Percentiles rank a stretch among this genome's conserved stretches.
Conservation (phyloP, 2,329 filamentous ascomycete genomes). For the Curvularia sp. region DNA sequence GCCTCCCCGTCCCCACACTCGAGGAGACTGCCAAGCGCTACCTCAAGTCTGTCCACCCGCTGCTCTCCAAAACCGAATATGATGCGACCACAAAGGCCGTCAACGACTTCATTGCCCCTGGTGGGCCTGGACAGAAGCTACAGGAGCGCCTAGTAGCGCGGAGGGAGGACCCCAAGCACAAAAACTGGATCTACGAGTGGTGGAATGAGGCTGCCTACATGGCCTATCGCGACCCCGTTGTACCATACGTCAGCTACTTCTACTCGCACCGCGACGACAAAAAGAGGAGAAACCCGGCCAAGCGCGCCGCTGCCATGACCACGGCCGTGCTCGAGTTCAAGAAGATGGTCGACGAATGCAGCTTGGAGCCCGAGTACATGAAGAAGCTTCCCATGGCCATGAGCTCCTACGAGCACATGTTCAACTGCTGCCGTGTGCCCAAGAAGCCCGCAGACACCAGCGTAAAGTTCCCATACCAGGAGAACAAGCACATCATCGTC, state of each 20-base stretch:
- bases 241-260: slow-evolving; percentile 99
- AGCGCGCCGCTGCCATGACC: slow-evolving; percentile 89
- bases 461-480: slow-evolving; percentile 75
- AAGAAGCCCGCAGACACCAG: slow-evolving; percentile 82
- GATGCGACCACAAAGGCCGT: slow-evolving; percentile 82
- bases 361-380: slow-evolving; percentile 97
- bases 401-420: slow-evolving; percentile 99
- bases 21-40: slow-evolving; percentile 83
- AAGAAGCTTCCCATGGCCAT: slow-evolving; percentile 97
- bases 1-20: slow-evolving; percentile 79
- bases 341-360: slow-evolving; percentile 81
- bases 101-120: slow-evolving; percentile 86
- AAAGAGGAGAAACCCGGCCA: slow-evolving; percentile 82
- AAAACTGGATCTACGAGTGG: slow-evolving; percentile 98
- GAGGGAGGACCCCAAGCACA: slow-evolving; percentile 77
- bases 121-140: slow-evolving; percentile 79
- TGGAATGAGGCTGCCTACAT: slow-evolving; percentile 97
- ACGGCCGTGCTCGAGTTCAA: slow-evolving; percentile 92
- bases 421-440: slow-evolving; percentile 88
- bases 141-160: slow-evolving; percentile 86
- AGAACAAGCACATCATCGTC: slow-evolving; percentile 87
- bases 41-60: slow-evolving; percentile 78
- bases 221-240: slow-evolving; percentile 89
- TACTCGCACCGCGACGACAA: slow-evolving; percentile 97
- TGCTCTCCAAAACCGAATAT: slow-evolving; percentile 73